Evolutionary conservation across 768 basidiomycete species (phyloP).

Genomic region (Lactarius quietus): DNA sequence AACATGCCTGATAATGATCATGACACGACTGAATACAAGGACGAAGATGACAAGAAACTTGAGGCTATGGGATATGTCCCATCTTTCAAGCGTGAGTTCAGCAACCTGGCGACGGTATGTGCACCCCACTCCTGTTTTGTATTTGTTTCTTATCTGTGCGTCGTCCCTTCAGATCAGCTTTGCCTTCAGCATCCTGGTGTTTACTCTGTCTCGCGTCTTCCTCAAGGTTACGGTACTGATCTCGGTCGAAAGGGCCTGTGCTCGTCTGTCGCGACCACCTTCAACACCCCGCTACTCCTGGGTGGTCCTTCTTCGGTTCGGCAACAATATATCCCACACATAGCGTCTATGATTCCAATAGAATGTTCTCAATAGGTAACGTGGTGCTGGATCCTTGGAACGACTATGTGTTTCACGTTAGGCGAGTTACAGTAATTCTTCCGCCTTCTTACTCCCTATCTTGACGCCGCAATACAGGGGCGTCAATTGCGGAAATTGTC

Average conservation of each 20-base stretch:
- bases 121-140: background rate
- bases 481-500: slow-evolving; percentile 74
- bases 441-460: background rate
- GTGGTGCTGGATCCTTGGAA: slow-evolving; percentile 76
- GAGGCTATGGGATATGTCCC: slow-evolving; percentile 69
- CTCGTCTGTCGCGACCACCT: slow-evolving; percentile 73
- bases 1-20: slow-evolving; percentile 10
- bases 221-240: slow-evolving; percentile 4
- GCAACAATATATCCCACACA: slow-evolving; percentile 6
- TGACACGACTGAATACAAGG: background rate
- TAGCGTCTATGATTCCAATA: background rate
- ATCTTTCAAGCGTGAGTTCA: slow-evolving; percentile 83
- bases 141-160: background rate
- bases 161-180: slow-evolving; percentile 52
- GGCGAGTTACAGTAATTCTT: slow-evolving; percentile 34
- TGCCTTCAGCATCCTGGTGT: slow-evolving; percentile 74
- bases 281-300: slow-evolving; percentile 66
- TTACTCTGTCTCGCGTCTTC: background rate
- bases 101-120: slow-evolving; percentile 71
- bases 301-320: slow-evolving; percentile 68
- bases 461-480: slow-evolving; percentile 31
- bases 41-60: slow-evolving; percentile 61
- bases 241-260: slow-evolving; percentile 52
- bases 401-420: slow-evolving; percentile 69
- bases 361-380: slow-evolving; percentile 39